Evolutionary conservation across 495 filamentous ascomycete species (phyloP).

Genomic region (Penicillium argentinense): DNA sequence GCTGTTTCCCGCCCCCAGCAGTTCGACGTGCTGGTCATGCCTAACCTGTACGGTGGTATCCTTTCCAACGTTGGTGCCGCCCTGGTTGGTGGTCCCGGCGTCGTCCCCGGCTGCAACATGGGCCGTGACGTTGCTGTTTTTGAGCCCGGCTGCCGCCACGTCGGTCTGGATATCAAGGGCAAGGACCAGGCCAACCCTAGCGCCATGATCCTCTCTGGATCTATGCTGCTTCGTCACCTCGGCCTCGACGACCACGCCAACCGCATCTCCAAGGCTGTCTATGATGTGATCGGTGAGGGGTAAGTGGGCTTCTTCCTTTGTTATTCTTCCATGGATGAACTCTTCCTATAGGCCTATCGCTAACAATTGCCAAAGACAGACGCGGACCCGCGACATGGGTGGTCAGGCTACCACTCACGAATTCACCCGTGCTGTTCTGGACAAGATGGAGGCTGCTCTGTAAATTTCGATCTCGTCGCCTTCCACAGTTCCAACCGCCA

Average conservation of each 20-base stretch:
- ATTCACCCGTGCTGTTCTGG: slow-evolving; percentile 89
- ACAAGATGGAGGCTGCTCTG: slow-evolving; percentile 79
- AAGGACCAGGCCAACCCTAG: slow-evolving; percentile 99
- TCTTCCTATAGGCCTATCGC: no score
- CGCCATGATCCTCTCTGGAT: slow-evolving; percentile 87
- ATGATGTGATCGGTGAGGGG: slow-evolving; percentile 93
- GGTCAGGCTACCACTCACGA: slow-evolving; percentile 85
- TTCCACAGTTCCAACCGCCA: slow-evolving; percentile 16
- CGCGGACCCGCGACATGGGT: slow-evolving; percentile 92
- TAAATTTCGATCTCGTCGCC: slow-evolving; percentile 27
- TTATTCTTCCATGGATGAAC: no score
- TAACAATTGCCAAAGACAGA: slow-evolving; percentile 55
- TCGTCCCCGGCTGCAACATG: slow-evolving; percentile 99
- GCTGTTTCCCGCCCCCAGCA: slow-evolving; percentile 93
- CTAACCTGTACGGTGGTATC: slow-evolving; percentile 98
- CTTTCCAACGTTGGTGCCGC: slow-evolving; percentile 98
- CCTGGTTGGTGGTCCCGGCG: slow-evolving; percentile 95
- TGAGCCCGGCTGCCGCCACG: slow-evolving; percentile 97
- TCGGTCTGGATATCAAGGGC: slow-evolving; percentile 98
- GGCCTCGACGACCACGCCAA: slow-evolving; percentile 97
- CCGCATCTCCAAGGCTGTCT: slow-evolving; percentile 95
- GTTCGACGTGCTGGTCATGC: slow-evolving; percentile 99
- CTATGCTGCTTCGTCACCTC: slow-evolving; percentile 95
- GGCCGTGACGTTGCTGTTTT: slow-evolving; percentile 97
- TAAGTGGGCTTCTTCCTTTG: no score